Evolutionary conservation across 2,329 filamentous ascomycete genomes (phyloP), one percentile per base, ranked within the genome.

Genomic region (Beauveria bassiana): DNA sequence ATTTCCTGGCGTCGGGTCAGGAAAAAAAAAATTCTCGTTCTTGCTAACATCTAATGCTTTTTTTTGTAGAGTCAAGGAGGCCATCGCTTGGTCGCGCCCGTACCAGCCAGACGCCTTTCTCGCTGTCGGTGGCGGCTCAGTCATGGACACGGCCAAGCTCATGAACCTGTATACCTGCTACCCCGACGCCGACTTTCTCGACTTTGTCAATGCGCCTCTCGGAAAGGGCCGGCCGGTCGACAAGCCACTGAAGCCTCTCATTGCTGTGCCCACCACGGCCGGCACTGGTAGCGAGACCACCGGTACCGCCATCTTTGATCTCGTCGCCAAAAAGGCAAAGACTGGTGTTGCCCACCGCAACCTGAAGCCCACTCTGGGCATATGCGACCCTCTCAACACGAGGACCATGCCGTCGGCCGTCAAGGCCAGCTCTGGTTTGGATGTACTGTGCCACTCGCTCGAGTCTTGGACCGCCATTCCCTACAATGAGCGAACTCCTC

Each of bases 381-480:
- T 99, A 70, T 87, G 85, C 65, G 85, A 88, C 69, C 85, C 93
- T 0, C 78, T 98, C 65, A 99, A 99, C 78, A 99, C 95, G 2
- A 84, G 87, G 61, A 97, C 93, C 47, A 98, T 99, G 95, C 95
- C 95, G 0, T 85, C 91, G 1, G 91, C 93, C 43, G 95, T 99
- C 24, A 93, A 96, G 75, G 91, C 95, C 3, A 87, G 88, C 26
- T 96, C 93, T 0, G 96, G 95, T 1, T 83, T 99, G 1, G 95
- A 99, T 70, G 95, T 99, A 3, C 82, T 99, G 43, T 99, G 93
- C 74, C 96, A 99, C 77, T 88, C 89, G 14, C 86, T 99, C 45
- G 96, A 99, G 75, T 96, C 90, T 5, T 99, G 93, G 91, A 99
- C 95, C 0, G 95, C 95, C 2, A 98, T 99, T 65, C 96, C 96